Percentiles rank a stretch among this genome's conserved stretches.
phyloP scores from a whole-genome alignment of 768 basidiomycete genomes.

The Pulveroboletus sp. region DNA sequence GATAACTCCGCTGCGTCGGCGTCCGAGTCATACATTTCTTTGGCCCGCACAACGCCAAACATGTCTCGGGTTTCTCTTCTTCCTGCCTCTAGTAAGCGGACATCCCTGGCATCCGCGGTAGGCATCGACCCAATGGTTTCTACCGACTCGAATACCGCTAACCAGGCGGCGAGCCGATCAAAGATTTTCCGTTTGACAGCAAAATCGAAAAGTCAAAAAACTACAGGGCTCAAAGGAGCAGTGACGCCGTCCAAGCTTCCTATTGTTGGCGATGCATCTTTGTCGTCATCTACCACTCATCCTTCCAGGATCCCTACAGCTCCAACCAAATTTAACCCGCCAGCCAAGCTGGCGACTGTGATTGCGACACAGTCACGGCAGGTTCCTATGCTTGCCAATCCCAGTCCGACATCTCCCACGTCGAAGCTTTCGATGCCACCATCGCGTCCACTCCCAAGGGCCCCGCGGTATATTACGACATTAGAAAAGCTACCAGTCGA shows the following conservation, averaged over 20 bases:
- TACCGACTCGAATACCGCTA: background rate
- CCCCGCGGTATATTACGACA: conserved; percentile 1
- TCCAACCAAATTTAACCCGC: conserved; percentile 26
- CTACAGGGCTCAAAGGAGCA: background rate
- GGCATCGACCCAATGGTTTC: conserved; percentile 15
- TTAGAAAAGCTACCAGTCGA: conserved; percentile 8
- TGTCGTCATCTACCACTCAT: conserved; percentile 1
- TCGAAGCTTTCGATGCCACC: conserved; percentile 23
- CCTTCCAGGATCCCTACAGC: conserved; percentile 20
- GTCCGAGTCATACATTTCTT: conserved; percentile 20
- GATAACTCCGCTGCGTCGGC: conserved; percentile 2
- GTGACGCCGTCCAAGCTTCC: conserved; percentile 16
- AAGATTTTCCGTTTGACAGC: conserved; percentile 29
- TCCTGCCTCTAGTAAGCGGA: conserved; percentile 22
- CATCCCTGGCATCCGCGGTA: conserved; percentile 25
- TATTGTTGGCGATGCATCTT: background rate
- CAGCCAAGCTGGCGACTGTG: conserved; percentile 27
- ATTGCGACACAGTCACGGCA: conserved; percentile 24
- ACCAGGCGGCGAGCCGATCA: conserved; percentile 7
- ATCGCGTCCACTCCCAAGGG: conserved; percentile 9
- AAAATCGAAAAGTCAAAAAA: conserved; percentile 23
- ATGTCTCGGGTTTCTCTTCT: conserved; percentile 24
- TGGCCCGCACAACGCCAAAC: conserved; percentile 2
- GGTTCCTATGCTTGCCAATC: background rate
- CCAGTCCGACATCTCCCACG: conserved; percentile 1